These are phyloP conservation scores for Fusarium mangiferae DNA, from an alignment of 2,329 filamentous ascomycete genomes.

Conservation along the genomic window DNA sequence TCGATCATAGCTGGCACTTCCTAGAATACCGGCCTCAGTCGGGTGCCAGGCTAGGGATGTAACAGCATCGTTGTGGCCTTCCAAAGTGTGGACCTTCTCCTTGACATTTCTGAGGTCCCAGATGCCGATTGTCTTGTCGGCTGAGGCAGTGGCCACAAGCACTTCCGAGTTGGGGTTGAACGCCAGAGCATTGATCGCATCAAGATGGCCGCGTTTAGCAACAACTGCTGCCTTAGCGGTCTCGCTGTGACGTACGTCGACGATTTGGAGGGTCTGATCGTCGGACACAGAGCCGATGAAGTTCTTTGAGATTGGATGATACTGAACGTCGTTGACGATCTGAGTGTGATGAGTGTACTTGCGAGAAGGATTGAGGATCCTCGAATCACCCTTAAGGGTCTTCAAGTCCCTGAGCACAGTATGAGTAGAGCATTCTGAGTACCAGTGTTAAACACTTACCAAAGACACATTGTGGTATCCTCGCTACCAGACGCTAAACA, in stretches of 20 bases:
- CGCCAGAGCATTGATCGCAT: slow-evolving; percentile 94
- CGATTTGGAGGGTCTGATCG: slow-evolving; percentile 90
- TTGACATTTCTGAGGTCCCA: slow-evolving; percentile 96
- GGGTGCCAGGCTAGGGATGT: slow-evolving; percentile 97
- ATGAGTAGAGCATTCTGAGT: slow-evolving; percentile 18
- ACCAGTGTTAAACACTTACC: slow-evolving; percentile 64
- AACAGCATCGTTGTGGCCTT: slow-evolving; percentile 89
- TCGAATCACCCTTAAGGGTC: slow-evolving; percentile 75
- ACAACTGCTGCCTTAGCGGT: slow-evolving; percentile 75
- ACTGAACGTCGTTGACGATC: slow-evolving; percentile 96
- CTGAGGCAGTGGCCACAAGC: slow-evolving; percentile 90
- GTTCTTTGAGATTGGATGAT: slow-evolving; percentile 85
- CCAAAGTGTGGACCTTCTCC: slow-evolving; percentile 87
- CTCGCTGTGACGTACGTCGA: slow-evolving; percentile 80
- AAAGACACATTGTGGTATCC: slow-evolving; percentile 90
- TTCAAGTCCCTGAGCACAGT: slow-evolving; percentile 75
- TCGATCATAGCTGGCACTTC: slow-evolving; percentile 91
- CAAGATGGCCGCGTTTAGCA: slow-evolving; percentile 79
- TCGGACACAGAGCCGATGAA: slow-evolving; percentile 95
- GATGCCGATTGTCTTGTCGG: slow-evolving; percentile 92
- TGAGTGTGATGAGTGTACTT: slow-evolving; percentile 89
- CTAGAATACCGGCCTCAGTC: slow-evolving; percentile 85
- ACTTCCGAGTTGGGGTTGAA: slow-evolving; percentile 95
- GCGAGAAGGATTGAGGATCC: slow-evolving; percentile 74
- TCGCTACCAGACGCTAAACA: slow-evolving; percentile 90